phyloP scores from a whole-genome alignment of 208 protist species.

The Crithidia sp. region DNA sequence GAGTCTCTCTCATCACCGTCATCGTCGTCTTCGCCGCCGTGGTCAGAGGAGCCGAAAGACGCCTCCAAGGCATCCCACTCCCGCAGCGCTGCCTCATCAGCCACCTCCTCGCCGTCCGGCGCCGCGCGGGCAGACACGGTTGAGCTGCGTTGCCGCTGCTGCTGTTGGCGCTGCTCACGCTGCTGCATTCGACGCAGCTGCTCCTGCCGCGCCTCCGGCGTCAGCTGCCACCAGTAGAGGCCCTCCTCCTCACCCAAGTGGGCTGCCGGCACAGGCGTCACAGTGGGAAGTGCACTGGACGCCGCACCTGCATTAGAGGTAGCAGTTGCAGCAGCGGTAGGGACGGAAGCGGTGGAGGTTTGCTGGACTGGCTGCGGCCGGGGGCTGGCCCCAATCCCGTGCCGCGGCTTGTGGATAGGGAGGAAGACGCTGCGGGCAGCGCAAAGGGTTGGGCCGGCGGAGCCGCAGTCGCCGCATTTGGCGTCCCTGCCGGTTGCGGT shows the following conservation, averaged over 20 bases:
- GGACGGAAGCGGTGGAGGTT: neutral
- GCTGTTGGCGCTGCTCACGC: slow-evolving; percentile 25
- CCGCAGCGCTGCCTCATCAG: slow-evolving; percentile 31
- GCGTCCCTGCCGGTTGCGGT: neutral
- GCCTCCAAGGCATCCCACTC: slow-evolving; percentile 39
- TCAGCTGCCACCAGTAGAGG: slow-evolving; percentile 77
- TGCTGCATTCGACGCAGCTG: slow-evolving; percentile 50
- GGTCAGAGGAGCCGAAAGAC: slow-evolving; percentile 24
- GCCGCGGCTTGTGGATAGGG: no score
- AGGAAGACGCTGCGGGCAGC: neutral
- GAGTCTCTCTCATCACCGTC: neutral
- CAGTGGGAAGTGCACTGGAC: neutral
- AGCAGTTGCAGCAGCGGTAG: neutral
- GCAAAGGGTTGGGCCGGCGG: neutral
- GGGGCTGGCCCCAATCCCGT: no score
- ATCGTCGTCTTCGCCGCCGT: neutral
- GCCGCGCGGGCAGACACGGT: neutral
- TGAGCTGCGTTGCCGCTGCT: slow-evolving; percentile 10
- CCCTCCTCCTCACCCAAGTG: slow-evolving; percentile 15
- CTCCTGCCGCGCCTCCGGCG: slow-evolving; percentile 50
- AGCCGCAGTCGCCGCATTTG: neutral
- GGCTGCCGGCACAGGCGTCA: neutral
- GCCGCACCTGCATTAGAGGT: neutral
- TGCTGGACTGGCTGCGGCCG: neutral
- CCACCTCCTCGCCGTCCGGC: slow-evolving; percentile 27